Base-by-base conservation (phyloP, 306 rosid species). In the Casuarina cunninghamiana region DNA sequence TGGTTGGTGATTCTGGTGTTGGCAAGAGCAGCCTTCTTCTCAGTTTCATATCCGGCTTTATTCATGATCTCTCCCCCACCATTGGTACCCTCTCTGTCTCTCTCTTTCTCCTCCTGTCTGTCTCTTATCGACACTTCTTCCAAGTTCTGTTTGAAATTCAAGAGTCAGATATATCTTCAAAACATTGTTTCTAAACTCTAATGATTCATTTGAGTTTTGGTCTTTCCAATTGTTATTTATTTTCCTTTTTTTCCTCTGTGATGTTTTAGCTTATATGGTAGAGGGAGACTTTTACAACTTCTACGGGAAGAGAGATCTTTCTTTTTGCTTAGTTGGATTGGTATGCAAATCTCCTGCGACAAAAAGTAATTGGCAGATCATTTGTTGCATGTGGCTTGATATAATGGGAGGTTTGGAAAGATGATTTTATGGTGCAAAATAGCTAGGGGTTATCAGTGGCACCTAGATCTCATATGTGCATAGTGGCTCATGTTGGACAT, bases 1-100 rank as follows among this genome's bases (percentile, higher is more conserved):
- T 95, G 93, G 81, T 88, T 12, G 99, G 99, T 70, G 99, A 95
- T 83, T 95, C 97, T 83, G 97, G 97, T 62, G 99, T 95, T 80
- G 99, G 99, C 70, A 95, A 95, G 84, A 95, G 99, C 82, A 88
- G 97, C 78, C 92, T 95, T 77, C 91, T 95, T 54, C 93, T 92
- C 76, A 93, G 89, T 80, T 95, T 93, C 84, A 93, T 91, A 71
- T 89, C 96, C 79, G 84, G 87, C 69, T 88, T 88, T 71, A 75
- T 89, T 80, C 85, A 85, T 10, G 83, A 92, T 21, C 88, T 91
- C 44, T 88, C 97, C 17, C 97, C 99, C 51, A 95, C 99, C 10
- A 80, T 95, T 57, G 99, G 99, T 95, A 81, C 43, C 71, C 35
- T 43, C 12, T 35, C 78, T 17, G 13, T 44, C 72, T 63, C 42